Base-by-base conservation (phyloP, 495 filamentous ascomycete genomes). In the Pseudomonodictys pantanalensis region DNA sequence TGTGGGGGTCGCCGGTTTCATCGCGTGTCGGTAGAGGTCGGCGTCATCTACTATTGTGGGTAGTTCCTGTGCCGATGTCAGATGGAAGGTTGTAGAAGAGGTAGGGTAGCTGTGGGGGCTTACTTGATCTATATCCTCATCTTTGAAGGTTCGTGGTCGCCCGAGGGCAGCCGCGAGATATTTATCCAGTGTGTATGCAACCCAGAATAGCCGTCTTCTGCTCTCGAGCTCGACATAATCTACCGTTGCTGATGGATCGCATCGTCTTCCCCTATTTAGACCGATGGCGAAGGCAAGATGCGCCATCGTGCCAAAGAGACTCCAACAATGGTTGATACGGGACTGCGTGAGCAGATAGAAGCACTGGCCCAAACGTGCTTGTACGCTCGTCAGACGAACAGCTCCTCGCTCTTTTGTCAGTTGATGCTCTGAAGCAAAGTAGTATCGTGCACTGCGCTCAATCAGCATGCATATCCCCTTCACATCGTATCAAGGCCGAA, bases 241-340 rank as follows among this genome's bases (percentile, higher is more conserved):
- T n/a, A 59, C 35, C 15, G 43, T 41, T 2, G n/a, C 28, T 0
- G 43, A 43, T 2, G 20, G 7, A 23, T 56, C 45, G 10, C 51
- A 26, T 44, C 58, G 18, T 9, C 52, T 28, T 4, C 58, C 35
- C 1, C 58, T 29, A 25, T 62, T 46, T 10, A 62, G 25, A 2
- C 58, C 58, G n/a, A 62, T 62, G 9, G 58, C 58, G 22, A 56
- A 42, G 15, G 49, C 49, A 24, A 62, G 58, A 26, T 62, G 58
- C 6, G 58, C 58, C 11, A 32, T 62, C 7, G 58, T 60, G 1
- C 75, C 74, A 47, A 76, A 74, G 23, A 74, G 63, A 55, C 58
- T 69, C 64, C 71, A 72, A 52, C 71, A 73, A 42, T 76, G 72
- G 43, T 76, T 74, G 28, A 74, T 69, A 10, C 69, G 62, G 3